Evolutionary conservation across 2,329 filamentous ascomycete species (phyloP).

Genomic region (Neonectria hederae): DNA sequence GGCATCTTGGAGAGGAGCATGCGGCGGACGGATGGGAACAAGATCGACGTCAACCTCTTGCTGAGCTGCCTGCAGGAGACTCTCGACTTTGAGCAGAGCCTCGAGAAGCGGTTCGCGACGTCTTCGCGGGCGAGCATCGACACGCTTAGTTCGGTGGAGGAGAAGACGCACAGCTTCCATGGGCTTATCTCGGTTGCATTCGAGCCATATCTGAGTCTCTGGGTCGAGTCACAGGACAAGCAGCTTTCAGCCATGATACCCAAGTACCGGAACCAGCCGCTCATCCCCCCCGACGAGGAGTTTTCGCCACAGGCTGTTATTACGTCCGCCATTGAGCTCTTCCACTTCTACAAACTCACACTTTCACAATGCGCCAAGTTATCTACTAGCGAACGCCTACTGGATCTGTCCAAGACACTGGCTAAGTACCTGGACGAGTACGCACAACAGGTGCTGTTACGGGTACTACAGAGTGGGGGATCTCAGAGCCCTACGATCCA

Average conservation of each 20-base stretch:
- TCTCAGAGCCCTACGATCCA: slow-evolving; percentile 68
- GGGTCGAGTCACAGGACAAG: slow-evolving; percentile 96
- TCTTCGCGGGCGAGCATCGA: slow-evolving; percentile 85
- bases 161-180: slow-evolving; percentile 80
- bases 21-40: slow-evolving; percentile 78
- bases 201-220: slow-evolving; percentile 94
- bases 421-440: slow-evolving; percentile 96
- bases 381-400: slow-evolving; percentile 85
- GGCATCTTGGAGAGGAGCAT: slow-evolving; percentile 89
- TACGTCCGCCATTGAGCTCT: slow-evolving; percentile 92
- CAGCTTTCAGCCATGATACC: slow-evolving; percentile 86
- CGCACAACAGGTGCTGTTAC: slow-evolving; percentile 87
- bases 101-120: slow-evolving; percentile 84
- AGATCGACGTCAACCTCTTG: slow-evolving; percentile 88
- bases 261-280: slow-evolving; percentile 83
- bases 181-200: slow-evolving; percentile 96
- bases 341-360: slow-evolving; percentile 94
- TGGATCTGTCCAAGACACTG: slow-evolving; percentile 86
- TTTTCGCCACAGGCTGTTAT: slow-evolving; percentile 92
- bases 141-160: slow-evolving; percentile 82
- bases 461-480: slow-evolving; percentile 69
- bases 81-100: slow-evolving; percentile 91
- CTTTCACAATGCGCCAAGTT: slow-evolving; percentile 95
- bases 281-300: slow-evolving; percentile 86
- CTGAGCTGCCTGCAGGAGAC: slow-evolving; percentile 93